phyloP scores from a whole-genome alignment of 345 rosid species.

The Moricandia moricandioides region DNA sequence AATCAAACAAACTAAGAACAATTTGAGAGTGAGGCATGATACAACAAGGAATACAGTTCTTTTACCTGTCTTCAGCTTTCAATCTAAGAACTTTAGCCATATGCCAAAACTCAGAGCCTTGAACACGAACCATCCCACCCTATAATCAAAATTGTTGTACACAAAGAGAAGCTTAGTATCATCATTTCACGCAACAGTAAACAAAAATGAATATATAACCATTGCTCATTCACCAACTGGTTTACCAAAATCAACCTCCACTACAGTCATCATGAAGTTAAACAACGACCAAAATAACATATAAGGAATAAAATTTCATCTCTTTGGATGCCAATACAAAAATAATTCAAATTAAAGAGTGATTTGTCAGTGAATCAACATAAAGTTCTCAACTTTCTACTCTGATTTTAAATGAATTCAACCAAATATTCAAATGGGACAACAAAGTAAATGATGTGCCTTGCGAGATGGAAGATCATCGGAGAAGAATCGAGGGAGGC shows the following conservation, averaged over 20 bases:
- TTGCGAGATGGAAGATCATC: slow-evolving; percentile 63
- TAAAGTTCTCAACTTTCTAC: no score
- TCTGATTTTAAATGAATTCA: no score
- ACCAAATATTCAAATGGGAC: no score
- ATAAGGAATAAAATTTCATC: no score
- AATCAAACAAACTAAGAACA: neutral
- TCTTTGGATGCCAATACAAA: no score
- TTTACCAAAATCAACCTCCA: no score
- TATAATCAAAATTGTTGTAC: slow-evolving; percentile 31
- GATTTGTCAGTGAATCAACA: no score
- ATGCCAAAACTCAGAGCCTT: slow-evolving; percentile 86
- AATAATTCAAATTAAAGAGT: no score
- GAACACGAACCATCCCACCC: slow-evolving; percentile 70
- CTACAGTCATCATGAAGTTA: no score
- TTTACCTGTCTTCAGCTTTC: slow-evolving; percentile 53
- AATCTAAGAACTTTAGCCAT: slow-evolving; percentile 78
- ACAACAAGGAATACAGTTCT: neutral
- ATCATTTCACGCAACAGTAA: neutral
- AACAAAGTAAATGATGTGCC: slow-evolving; percentile 29
- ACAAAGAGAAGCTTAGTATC: neutral
- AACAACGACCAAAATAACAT: no score
- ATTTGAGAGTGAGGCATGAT: neutral
- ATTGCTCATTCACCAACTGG: no score
- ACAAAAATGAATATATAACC: neutral
- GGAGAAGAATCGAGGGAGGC: slow-evolving; percentile 85